phyloP scores from a whole-genome alignment of 164 flowering plant genomes.

The Magnolia kwangsiensis region DNA sequence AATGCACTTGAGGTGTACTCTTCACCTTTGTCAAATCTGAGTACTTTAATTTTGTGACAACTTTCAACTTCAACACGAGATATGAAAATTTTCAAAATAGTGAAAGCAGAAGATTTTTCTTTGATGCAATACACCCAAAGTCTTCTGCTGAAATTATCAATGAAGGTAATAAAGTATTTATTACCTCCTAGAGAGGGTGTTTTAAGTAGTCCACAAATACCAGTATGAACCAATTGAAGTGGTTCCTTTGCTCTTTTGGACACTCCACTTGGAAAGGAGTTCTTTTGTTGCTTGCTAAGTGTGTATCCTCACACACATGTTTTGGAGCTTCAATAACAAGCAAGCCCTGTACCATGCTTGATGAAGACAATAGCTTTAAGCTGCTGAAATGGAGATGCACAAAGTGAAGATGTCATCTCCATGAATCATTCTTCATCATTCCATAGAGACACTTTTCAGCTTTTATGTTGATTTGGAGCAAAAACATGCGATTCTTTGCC shows the following conservation, averaged over 20 bases:
- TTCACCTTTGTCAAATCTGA: neutral
- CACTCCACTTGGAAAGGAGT: neutral
- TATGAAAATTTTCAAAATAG: neutral
- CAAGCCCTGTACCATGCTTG: neutral
- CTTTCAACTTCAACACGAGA: neutral
- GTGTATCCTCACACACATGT: neutral
- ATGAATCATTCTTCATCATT: neutral
- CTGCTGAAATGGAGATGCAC: neutral
- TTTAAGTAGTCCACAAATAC: neutral
- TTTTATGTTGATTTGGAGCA: neutral
- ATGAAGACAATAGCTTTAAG: neutral
- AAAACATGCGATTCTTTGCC: neutral
- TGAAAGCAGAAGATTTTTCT: neutral
- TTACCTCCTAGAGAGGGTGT: neutral
- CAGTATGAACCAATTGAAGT: neutral
- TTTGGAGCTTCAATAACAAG: neutral
- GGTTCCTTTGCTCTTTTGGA: neutral
- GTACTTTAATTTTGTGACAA: neutral
- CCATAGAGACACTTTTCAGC: neutral
- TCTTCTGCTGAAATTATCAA: neutral
- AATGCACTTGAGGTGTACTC: neutral
- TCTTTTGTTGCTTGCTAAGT: neutral
- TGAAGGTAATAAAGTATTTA: slow-evolving; percentile 1
- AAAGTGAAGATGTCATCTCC: slow-evolving; percentile 1
- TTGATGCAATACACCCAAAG: neutral